These are phyloP conservation scores for Coemansia asiatica DNA, from an alignment of 192 early-diverging fungal genomes.

Conservation along the genomic window DNA sequence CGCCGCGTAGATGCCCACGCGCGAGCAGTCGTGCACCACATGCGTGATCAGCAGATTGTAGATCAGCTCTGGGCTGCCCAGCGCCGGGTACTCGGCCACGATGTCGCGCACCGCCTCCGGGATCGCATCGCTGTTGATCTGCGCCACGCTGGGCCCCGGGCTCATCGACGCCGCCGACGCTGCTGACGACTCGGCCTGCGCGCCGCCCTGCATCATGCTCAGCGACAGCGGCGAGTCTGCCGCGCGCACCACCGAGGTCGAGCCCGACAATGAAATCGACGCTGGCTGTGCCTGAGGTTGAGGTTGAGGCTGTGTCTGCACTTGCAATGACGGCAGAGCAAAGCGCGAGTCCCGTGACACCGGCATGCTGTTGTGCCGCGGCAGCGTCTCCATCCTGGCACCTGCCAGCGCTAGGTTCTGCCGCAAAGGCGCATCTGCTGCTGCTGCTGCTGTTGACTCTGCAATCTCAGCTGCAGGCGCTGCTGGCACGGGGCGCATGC, in stretches of 20 bases:
- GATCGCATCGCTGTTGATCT: conserved; percentile 51
- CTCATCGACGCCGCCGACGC: conserved; percentile 9
- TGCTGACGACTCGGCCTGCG: conserved; percentile 12
- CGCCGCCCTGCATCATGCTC: conserved; percentile 20
- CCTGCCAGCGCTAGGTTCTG: not conserved
- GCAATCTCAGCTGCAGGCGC: conserved; percentile 20
- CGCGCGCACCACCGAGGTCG: not conserved
- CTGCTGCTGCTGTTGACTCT: conserved; percentile 11
- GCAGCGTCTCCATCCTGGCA: not conserved
- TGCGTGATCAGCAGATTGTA: conserved; percentile 55
- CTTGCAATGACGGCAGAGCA: conserved; percentile 6
- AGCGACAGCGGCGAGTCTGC: conserved; percentile 13
- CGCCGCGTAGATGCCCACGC: conserved; percentile 49
- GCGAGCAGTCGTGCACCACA: conserved; percentile 54
- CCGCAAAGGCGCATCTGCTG: conserved; percentile 11
- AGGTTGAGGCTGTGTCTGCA: not conserved
- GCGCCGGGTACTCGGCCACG: conserved; percentile 45
- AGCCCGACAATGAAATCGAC: not conserved
- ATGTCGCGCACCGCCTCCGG: conserved; percentile 42
- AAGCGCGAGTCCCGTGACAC: conserved; percentile 21
- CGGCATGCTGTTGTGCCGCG: conserved; percentile 37
- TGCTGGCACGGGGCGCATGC: conserved; percentile 49
- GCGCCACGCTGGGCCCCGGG: conserved; percentile 24
- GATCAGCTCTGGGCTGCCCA: conserved; percentile 50
- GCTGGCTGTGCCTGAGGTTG: not conserved